Conservation (phyloP, 2,329 filamentous ascomycete genomes). For the Nemania sp. region DNA sequence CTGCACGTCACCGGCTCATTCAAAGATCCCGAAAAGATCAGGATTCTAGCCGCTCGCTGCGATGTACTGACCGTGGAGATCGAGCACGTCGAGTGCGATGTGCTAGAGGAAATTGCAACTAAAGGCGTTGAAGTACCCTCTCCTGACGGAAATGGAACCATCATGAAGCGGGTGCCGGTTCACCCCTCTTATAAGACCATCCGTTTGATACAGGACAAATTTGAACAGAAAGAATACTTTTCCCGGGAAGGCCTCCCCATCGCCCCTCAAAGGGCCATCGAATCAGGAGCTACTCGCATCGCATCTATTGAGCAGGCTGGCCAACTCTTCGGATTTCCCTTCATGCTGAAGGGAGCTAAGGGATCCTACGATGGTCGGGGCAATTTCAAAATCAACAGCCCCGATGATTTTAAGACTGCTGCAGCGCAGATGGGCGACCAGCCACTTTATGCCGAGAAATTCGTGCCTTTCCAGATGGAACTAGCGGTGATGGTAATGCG, state of each 20-base stretch:
- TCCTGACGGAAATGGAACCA: constrained; percentile 43
- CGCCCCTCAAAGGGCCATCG: constrained; percentile 69
- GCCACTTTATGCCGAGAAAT: constrained; percentile 86
- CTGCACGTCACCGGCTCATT: constrained; percentile 84
- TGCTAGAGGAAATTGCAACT: constrained; percentile 79
- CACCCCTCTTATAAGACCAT: constrained; percentile 87
- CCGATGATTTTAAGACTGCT: constrained; percentile 61
- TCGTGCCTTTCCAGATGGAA: constrained; percentile 82
- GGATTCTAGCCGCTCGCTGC: constrained; percentile 72
- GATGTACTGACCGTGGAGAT: constrained; percentile 92
- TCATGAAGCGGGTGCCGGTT: constrained; percentile 58
- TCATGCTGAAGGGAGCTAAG: constrained; percentile 90
- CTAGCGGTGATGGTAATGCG: constrained; percentile 94
- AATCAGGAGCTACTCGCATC: constrained; percentile 55
- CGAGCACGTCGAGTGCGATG: constrained; percentile 89
- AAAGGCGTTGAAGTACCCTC: constrained; percentile 59
- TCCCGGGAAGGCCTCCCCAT: constrained; percentile 69
- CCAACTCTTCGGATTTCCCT: constrained; percentile 72
- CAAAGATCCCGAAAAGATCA: constrained; percentile 78
- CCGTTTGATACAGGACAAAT: constrained; percentile 92
- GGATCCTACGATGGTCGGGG: constrained; percentile 91
- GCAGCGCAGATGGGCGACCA: constrained; percentile 69
- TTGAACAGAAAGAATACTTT: constrained; percentile 82
- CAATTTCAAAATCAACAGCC: constrained; percentile 56
- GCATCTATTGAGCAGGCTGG: constrained; percentile 67